A percentile compares a stretch with the other conserved stretches of the same genome.
phyloP scores from a whole-genome alignment of 2,329 filamentous ascomycete genomes.

The Diaporthe amygdali region DNA sequence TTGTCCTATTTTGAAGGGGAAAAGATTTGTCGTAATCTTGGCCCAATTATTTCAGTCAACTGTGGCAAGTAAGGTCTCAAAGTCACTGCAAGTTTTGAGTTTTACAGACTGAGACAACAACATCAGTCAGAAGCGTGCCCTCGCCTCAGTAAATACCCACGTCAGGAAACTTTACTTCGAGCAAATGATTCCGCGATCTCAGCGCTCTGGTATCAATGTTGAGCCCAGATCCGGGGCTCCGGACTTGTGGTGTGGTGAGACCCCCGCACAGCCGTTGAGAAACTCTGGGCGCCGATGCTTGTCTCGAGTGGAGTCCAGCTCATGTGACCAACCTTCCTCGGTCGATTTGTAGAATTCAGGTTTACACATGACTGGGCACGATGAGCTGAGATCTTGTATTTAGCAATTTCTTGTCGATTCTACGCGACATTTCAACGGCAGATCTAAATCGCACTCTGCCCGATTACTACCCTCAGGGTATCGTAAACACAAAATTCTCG shows the following conservation, averaged over 20 bases:
- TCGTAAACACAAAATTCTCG: conserved; percentile 39
- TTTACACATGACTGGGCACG: neutral
- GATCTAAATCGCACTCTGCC: conserved; percentile 13
- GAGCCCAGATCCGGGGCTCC: neutral
- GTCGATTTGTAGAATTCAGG: neutral
- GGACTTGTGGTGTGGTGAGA: neutral
- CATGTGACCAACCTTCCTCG: neutral
- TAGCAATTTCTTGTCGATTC: neutral
- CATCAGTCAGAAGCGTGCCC: too few relatives aligned
- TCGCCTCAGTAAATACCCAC: neutral
- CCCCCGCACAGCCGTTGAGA: neutral
- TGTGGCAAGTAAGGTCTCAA: too few relatives aligned
- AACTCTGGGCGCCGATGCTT: conserved; percentile 1
- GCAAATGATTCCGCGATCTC: neutral
- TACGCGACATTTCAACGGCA: neutral
- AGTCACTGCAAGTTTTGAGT: too few relatives aligned
- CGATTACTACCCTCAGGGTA: conserved; percentile 34
- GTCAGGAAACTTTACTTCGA: neutral
- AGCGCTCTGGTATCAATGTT: neutral
- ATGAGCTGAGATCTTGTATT: neutral
- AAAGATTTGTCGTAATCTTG: too few relatives aligned
- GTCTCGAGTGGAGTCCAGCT: neutral
- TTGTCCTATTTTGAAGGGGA: neutral
- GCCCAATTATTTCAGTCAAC: too few relatives aligned
- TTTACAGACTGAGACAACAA: too few relatives aligned